Base-by-base conservation (phyloP, 23 red algal genomes). In the Cyanidium caldarium region DNA sequence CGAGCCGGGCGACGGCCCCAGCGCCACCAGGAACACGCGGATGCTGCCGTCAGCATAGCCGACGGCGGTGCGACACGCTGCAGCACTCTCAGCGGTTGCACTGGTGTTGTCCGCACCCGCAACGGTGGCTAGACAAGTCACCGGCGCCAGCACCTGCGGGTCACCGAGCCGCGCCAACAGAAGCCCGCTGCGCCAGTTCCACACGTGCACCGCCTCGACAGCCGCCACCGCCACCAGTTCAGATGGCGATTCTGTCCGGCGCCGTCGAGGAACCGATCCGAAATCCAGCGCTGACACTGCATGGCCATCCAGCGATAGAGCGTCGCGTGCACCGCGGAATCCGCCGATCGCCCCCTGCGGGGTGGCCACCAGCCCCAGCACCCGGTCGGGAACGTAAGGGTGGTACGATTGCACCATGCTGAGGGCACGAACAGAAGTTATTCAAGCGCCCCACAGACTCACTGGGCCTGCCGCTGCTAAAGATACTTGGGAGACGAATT, bases 11-110 rank as follows among this genome's bases (percentile, higher is more conserved):
- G 67, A 33, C 41, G 46, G 66, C 77, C 46, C 68, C 58, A 81
- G 72, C 5, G 66, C 68, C 45, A 81, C 67, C 0, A 72, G 10
- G 76, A 70, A 93, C 7, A 85, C 3, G 23, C 75, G 42, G 35
- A 93, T 71, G 2, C 73, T 79, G 19, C 87, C 87, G 58, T 93
- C 87, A 17, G 79, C 68, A 41, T 93, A 75, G 0, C 87, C 87
- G 23, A 58, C 69, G 13, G 87, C 87, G n/a, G 84, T 58, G 33
- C 42, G 35, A 43, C 44, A 37, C 12, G 68, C 72, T 38, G 31
- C 65, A 2, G 65, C 21, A 17, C 46, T 46, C 0, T 73, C 72
- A 21, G 82, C 46, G 17, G 78, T 46, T 5, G 82, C 67, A 19
- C 56, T 76, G 41, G 78, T 45, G 28, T 42, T 38, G 37, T 72